Conservation (phyloP, 768 basidiomycete genomes). For the Leccinellum rugosiceps region DNA sequence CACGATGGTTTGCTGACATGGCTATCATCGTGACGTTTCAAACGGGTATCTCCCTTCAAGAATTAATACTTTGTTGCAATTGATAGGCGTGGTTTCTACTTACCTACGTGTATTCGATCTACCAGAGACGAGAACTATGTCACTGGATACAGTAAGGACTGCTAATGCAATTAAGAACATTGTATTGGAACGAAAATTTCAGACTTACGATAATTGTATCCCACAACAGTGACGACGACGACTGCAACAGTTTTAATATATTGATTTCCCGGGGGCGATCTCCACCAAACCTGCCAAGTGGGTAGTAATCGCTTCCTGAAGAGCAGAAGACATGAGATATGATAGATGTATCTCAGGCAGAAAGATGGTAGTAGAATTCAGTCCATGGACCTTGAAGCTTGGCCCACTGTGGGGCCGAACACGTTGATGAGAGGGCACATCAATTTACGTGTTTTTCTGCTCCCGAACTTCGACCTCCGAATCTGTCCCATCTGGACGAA, state of each 20-base stretch:
- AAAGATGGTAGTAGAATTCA: not conserved
- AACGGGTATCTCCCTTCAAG: too few relatives aligned
- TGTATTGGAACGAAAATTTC: not conserved
- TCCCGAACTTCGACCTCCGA: too few relatives aligned
- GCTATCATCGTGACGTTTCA: too few relatives aligned
- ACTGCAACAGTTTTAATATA: not conserved
- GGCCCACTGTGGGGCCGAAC: too few relatives aligned
- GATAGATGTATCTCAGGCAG: not conserved
- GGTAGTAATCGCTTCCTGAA: not conserved
- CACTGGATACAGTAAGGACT: not conserved
- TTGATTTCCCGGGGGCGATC: not conserved
- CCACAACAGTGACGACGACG: not conserved
- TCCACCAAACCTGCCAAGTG: not conserved
- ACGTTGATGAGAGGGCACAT: too few relatives aligned
- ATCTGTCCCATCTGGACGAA: too few relatives aligned
- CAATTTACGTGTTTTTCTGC: too few relatives aligned
- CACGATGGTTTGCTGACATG: too few relatives aligned
- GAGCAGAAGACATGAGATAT: not conserved
- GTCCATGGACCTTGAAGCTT: not conserved
- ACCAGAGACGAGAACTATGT: not conserved
- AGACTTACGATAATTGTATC: not conserved
- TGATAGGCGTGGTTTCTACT: not conserved
- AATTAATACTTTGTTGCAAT: too few relatives aligned
- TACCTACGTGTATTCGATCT: not conserved
- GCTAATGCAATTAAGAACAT: not conserved